phyloP scores from a whole-genome alignment of 805 yeast genomes.

The Geotrichum ghanense region DNA sequence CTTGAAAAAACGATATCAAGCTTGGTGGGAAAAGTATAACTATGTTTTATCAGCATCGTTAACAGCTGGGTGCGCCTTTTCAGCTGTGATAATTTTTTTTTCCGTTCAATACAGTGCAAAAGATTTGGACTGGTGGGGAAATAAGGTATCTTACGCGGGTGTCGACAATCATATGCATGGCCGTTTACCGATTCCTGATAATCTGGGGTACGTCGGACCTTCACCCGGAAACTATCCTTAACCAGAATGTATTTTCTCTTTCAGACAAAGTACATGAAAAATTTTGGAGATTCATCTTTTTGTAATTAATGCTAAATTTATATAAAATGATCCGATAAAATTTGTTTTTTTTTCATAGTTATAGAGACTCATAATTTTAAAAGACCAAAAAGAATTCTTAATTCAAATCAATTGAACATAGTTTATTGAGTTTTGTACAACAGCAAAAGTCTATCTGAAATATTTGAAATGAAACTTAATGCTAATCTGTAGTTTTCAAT shows the following conservation, averaged over 20 bases:
- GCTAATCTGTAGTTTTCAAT: background rate
- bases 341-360: no score
- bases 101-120: slow-evolving; percentile 27
- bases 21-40: slow-evolving; percentile 46
- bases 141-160: slow-evolving; percentile 22
- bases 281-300: background rate
- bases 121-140: slow-evolving; percentile 40
- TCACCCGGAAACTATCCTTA: background rate
- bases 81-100: slow-evolving; percentile 35
- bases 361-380: background rate
- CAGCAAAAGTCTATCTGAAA: no score
- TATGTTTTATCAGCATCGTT: slow-evolving; percentile 37
- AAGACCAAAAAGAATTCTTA: background rate
- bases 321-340: no score
- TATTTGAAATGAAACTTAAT: no score
- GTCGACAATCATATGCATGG: slow-evolving; percentile 8
- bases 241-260: background rate
- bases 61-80: slow-evolving; percentile 38
- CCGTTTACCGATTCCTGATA: background rate
- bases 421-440: background rate
- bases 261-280: background rate
- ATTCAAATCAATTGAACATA: background rate
- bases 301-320: background rate
- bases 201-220: background rate
- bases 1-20: slow-evolving; percentile 30